phyloP scores from a whole-genome alignment of 257 asterid species.

The Nicotiana undulata region DNA sequence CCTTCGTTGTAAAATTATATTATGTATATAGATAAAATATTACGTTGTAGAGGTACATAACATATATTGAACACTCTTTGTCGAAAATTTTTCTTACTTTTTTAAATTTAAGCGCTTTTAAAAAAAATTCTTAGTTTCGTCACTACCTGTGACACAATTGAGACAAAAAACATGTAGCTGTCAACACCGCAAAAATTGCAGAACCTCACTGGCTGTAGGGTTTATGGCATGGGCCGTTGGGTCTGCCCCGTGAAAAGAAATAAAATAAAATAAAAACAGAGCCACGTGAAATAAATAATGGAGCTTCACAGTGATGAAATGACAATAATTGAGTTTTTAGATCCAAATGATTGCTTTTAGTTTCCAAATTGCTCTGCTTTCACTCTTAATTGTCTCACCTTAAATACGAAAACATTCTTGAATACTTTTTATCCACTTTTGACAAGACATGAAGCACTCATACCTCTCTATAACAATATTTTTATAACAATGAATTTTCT shows the following conservation, averaged over 20 bases:
- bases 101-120: too few relatives aligned
- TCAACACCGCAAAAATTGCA: slow-evolving; percentile 1
- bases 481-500: background rate
- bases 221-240: background rate
- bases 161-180: slow-evolving; percentile 4
- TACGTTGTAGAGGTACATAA: too few relatives aligned
- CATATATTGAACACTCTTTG: too few relatives aligned
- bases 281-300: background rate
- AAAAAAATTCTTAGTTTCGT: too few relatives aligned
- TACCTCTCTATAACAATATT: too few relatives aligned
- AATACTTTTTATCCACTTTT: background rate
- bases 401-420: background rate
- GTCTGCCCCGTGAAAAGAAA: background rate
- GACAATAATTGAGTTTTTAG: slow-evolving; percentile 1
- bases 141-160: background rate
- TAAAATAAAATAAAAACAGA: background rate
- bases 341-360: background rate
- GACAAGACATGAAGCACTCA: background rate
- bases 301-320: background rate
- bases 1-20: too few relatives aligned
- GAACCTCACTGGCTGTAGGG: slow-evolving; percentile 8
- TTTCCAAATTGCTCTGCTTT: background rate
- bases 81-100: too few relatives aligned
- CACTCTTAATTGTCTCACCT: background rate
- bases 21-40: too few relatives aligned